Evolutionary conservation across 1,139 yeast genomes (phyloP).

Genomic region (Eremothecium coryli): DNA sequence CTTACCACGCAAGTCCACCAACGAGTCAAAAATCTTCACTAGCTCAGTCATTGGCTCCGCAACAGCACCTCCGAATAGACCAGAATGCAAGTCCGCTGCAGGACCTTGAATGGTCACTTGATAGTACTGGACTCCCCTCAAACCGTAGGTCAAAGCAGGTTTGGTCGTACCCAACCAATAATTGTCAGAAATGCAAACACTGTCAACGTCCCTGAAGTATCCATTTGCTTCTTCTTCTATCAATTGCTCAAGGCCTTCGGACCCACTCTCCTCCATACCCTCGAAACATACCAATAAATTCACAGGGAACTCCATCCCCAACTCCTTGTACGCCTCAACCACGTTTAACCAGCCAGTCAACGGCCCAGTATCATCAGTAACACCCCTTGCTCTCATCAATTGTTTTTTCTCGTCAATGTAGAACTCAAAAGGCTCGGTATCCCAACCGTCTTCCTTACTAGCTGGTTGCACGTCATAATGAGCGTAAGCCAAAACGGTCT

Average conservation of each 20-base stretch:
- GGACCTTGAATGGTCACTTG: conserved; percentile 79
- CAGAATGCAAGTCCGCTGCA: conserved; percentile 94
- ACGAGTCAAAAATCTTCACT: conserved; percentile 59
- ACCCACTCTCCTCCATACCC: conserved; percentile 99
- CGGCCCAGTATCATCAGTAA: conserved; percentile 98
- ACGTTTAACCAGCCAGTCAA: conserved; percentile 95
- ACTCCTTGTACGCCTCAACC: conserved; percentile 78
- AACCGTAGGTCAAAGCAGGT: conserved; percentile 94
- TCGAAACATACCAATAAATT: conserved; percentile 88
- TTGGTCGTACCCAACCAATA: conserved; percentile 97
- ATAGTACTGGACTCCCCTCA: conserved; percentile 94
- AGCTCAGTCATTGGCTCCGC: conserved; percentile 98
- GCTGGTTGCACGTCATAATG: conserved; percentile 99
- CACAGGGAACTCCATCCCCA: conserved; percentile 85
- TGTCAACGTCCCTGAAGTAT: conserved; percentile 82
- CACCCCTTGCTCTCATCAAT: conserved; percentile 81
- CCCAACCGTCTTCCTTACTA: conserved; percentile 85
- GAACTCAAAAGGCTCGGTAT: conserved; percentile 77
- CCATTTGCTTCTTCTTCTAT: conserved; percentile 66
- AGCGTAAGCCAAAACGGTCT: conserved; percentile 86
- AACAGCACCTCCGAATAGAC: conserved; percentile 93
- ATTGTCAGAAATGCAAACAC: conserved; percentile 93
- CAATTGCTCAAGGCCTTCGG: conserved; percentile 78
- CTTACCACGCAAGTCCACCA: conserved; percentile 74
- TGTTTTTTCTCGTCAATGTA: conserved; percentile 41